Evolutionary conservation across 2,329 filamentous ascomycete species (phyloP).

Genomic region (Anisogramma anomala): DNA sequence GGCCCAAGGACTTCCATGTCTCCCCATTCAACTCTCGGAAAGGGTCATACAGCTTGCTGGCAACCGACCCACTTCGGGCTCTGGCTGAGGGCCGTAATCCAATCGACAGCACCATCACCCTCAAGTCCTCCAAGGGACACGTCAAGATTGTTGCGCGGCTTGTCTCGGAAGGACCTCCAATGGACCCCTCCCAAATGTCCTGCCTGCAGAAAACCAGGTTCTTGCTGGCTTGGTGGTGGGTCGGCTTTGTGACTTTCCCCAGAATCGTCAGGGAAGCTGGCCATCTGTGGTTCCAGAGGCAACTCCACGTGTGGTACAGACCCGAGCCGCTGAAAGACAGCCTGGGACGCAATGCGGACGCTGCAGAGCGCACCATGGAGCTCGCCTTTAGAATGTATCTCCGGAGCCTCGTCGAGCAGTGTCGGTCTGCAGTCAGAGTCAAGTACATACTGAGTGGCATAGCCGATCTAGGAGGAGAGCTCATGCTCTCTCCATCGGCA

Average conservation of each 20-base stretch:
- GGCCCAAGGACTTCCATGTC: slow-evolving; percentile 64
- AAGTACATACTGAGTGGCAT: slow-evolving; percentile 44
- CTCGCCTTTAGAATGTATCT: slow-evolving; percentile 36
- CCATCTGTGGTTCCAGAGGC: slow-evolving; percentile 42
- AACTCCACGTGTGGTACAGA: slow-evolving; percentile 52
- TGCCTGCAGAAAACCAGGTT: slow-evolving; percentile 34
- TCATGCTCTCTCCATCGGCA: slow-evolving; percentile 26
- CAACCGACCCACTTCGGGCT: slow-evolving; percentile 35
- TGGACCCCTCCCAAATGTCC: slow-evolving; percentile 38
- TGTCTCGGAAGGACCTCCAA: slow-evolving; percentile 37
- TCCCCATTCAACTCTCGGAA: slow-evolving; percentile 60
- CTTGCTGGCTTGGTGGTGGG: slow-evolving; percentile 51
- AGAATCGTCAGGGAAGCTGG: slow-evolving; percentile 52
- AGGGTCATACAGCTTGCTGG: slow-evolving; percentile 40
- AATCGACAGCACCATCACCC: slow-evolving; percentile 49
- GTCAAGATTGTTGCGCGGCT: slow-evolving; percentile 51
- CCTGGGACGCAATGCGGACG: slow-evolving; percentile 40
- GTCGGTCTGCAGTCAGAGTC: slow-evolving; percentile 33
- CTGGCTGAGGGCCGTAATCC: slow-evolving; percentile 26
- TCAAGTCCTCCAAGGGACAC: slow-evolving; percentile 48
- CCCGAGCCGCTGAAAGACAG: slow-evolving; percentile 50
- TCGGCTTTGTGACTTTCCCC: slow-evolving; percentile 54
- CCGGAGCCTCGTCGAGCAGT: slow-evolving; percentile 35
- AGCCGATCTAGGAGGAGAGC: slow-evolving; percentile 24
- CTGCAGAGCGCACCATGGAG: slow-evolving; percentile 37